These are phyloP conservation scores for Cyberlindnera mycetangii DNA, from an alignment of 805 yeast genomes.

Conservation along the genomic window DNA sequence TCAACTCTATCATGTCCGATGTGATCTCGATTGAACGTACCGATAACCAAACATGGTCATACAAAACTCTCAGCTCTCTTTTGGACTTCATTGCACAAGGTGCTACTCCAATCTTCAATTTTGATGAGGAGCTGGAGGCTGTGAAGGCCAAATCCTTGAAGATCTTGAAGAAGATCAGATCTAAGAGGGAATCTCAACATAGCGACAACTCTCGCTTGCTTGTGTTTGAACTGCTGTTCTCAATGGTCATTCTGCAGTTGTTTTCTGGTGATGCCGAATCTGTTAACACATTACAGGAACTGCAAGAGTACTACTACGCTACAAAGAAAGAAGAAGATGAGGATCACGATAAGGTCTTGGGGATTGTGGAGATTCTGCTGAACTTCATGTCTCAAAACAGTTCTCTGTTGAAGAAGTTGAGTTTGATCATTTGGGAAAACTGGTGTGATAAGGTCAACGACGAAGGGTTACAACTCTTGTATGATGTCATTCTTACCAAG, in stretches of 20 bases:
- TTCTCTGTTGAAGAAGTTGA: slow-evolving; percentile 53
- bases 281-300: slow-evolving; percentile 67
- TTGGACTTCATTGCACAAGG: slow-evolving; percentile 26
- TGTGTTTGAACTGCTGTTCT: slow-evolving; percentile 73
- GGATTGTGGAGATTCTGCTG: slow-evolving; percentile 57
- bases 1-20: slow-evolving; percentile 66
- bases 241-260: slow-evolving; percentile 74
- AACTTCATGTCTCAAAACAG: slow-evolving; percentile 57
- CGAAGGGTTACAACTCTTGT: slow-evolving; percentile 46
- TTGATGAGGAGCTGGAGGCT: slow-evolving; percentile 57
- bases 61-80: slow-evolving; percentile 42
- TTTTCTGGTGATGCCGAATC: slow-evolving; percentile 78
- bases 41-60: slow-evolving; percentile 59
- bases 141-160: slow-evolving; percentile 48
- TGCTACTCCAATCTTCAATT: slow-evolving; percentile 32
- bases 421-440: slow-evolving; percentile 55
- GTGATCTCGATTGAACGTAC: slow-evolving; percentile 44
- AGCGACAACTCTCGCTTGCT: slow-evolving; percentile 38
- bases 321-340: slow-evolving; percentile 40
- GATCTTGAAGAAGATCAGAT: slow-evolving; percentile 43
- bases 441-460: slow-evolving; percentile 44
- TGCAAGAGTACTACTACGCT: slow-evolving; percentile 56
- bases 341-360: slow-evolving; percentile 42
- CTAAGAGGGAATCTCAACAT: slow-evolving; percentile 32
- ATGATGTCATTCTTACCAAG: slow-evolving; percentile 56